Percentiles rank a stretch among this genome's conserved stretches.
phyloP scores from a whole-genome alignment of 2,329 filamentous ascomycete species.

The Cladophialophora yegresii region DNA sequence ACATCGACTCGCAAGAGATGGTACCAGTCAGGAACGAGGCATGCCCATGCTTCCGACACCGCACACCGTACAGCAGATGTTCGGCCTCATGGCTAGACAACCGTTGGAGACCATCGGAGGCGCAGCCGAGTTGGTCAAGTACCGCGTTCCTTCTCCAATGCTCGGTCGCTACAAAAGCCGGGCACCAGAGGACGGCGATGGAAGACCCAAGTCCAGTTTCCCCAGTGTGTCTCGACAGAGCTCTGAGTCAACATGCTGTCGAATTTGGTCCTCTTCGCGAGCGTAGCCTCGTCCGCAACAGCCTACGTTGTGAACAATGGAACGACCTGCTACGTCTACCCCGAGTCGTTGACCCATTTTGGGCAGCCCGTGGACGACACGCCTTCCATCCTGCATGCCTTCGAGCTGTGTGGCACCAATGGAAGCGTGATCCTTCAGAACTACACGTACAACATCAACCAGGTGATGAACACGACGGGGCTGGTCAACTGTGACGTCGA shows the following conservation, averaged over 20 bases:
- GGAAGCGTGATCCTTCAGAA: slow-evolving; percentile 62
- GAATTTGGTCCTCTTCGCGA: not conserved
- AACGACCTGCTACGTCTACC: slow-evolving; percentile 17
- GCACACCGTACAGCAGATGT: not conserved
- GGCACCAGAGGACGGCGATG: not conserved
- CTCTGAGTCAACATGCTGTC: not conserved
- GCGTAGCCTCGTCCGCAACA: slow-evolving; percentile 2
- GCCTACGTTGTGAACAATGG: slow-evolving; percentile 22
- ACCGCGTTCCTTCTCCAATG: not conserved
- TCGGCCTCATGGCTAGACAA: not conserved
- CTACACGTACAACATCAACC: slow-evolving; percentile 42
- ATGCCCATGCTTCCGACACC: not conserved
- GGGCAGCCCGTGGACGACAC: slow-evolving; percentile 49
- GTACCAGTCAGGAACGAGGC: not conserved
- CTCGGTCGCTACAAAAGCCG: slow-evolving; percentile 1
- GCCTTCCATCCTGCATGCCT: slow-evolving; percentile 55
- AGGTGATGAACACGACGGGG: slow-evolving; percentile 31
- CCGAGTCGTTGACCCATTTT: slow-evolving; percentile 19
- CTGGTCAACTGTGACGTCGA: slow-evolving; percentile 43
- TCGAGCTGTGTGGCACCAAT: slow-evolving; percentile 63
- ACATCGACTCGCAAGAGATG: not conserved
- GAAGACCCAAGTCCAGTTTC: not conserved
- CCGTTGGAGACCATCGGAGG: slow-evolving; percentile 1
- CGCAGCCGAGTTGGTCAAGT: not conserved
- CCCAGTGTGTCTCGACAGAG: not conserved